A percentile compares a stretch with the other conserved stretches of the same genome.
Conservation (phyloP, 2,329 filamentous ascomycete genomes). For the Hirsutella minnesotensis region DNA sequence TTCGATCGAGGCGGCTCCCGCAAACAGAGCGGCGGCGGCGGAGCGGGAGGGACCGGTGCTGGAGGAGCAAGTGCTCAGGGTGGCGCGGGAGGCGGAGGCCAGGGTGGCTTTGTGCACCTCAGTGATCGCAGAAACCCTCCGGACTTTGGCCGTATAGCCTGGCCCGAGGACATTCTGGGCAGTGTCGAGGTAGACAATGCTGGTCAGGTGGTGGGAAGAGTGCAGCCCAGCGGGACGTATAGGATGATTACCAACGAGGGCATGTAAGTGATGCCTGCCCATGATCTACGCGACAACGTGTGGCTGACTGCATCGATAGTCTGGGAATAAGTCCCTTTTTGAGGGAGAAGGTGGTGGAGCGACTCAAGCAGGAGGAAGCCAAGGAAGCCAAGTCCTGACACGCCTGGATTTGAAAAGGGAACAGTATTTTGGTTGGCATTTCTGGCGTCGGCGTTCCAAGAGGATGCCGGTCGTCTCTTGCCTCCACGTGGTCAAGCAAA, state of each 20-base stretch:
- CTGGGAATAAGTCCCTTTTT: conserved; percentile 30
- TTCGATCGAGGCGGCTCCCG: conserved; percentile 18
- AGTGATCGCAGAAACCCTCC: conserved; percentile 53
- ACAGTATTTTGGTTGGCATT: background rate
- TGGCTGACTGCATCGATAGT: conserved; percentile 12
- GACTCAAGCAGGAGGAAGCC: conserved; percentile 38
- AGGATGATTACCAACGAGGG: conserved; percentile 53
- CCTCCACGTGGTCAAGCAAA: too few relatives aligned
- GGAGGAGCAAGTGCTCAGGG: conserved; percentile 48
- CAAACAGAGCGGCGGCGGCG: conserved; percentile 26
- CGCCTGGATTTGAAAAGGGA: conserved; percentile 7
- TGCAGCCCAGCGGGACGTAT: conserved; percentile 50
- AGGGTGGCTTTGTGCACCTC: conserved; percentile 53
- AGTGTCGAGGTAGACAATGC: conserved; percentile 50
- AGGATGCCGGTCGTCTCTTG: too few relatives aligned
- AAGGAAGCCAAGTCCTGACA: conserved; percentile 20
- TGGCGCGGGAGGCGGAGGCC: conserved; percentile 46
- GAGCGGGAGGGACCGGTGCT: conserved; percentile 32
- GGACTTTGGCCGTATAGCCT: conserved; percentile 56
- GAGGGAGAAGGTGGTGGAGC: conserved; percentile 39
- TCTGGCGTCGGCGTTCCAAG: too few relatives aligned
- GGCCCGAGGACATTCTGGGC: conserved; percentile 58
- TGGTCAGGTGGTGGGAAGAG: conserved; percentile 45
- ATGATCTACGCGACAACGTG: background rate
- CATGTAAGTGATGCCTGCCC: conserved; percentile 38